Evolutionary conservation across 2,329 filamentous ascomycete species (phyloP), one percentile per base, ranked within the genome.

Genomic region (Orbilia javanica): DNA sequence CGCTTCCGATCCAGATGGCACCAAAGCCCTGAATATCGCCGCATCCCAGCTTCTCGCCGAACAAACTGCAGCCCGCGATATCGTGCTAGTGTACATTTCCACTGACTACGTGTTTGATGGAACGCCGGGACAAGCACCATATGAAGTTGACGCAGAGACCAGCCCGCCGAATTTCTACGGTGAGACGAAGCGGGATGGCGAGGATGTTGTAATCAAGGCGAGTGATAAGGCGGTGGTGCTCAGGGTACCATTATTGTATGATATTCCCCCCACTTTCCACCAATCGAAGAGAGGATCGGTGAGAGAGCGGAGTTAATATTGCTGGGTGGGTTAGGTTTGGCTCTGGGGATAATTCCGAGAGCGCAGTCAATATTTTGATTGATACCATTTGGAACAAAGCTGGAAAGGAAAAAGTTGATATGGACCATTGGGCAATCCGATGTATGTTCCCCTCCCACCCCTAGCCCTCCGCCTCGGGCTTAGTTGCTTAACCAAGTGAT

Each of bases 341-440:
- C 0, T 86, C 90, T 0, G 88, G 93, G 80, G 88, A 90, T 1
- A 87, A 87, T 73, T 86, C 88, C 2, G 93, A 97, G 84, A 96
- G 92, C 81, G 93, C 94, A 0, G 89, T 97, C 52, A 97, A 97
- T 82, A 87, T 90, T 0, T 87, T 97, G 57, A 88, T 97, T 84
- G 92, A 95, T 66, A 86, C 88, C 0, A 87, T 97, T 5, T 91
- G 89, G 89, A 82, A 81, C 29, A 92, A 92, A 83, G 88, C 90
- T 0, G 92, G 94, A 83, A 88, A 90, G 62, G 85, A 87, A 42
- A 87, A 87, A 71, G 86, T 94, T 46, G 90, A 89, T 82, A 94
- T 97, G 90, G 94, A 97, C 82, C 90, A 96, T 83, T 97, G 93
- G 90, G 90, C 92, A 0, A 85, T 92, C 63, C 88, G 94, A 29